A percentile compares a stretch with the other conserved stretches of the same genome.
These are phyloP conservation scores for Moelleriella libera DNA, from an alignment of 2,329 filamentous ascomycete genomes.

Conservation along the genomic window DNA sequence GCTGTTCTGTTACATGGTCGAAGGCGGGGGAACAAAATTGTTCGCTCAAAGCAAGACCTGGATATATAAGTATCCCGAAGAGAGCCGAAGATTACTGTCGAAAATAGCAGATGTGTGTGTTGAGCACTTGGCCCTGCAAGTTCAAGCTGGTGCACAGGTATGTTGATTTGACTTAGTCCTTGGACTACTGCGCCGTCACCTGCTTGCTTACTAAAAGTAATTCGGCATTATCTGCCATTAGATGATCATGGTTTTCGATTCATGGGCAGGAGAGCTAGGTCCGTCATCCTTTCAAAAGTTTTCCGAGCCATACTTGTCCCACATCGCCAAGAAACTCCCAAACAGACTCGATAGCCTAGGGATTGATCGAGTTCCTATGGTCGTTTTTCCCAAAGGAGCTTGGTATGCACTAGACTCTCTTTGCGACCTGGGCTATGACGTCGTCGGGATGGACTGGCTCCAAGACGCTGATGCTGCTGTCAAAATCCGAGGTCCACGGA, in stretches of 20 bases:
- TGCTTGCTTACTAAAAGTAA: not conserved
- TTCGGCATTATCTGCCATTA: slow-evolving; percentile 14
- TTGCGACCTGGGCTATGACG: slow-evolving; percentile 81
- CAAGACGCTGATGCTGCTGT: slow-evolving; percentile 78
- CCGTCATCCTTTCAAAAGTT: slow-evolving; percentile 74
- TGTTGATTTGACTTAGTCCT: slow-evolving; percentile 3
- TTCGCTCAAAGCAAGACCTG: slow-evolving; percentile 92
- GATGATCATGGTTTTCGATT: slow-evolving; percentile 95
- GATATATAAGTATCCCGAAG: slow-evolving; percentile 80
- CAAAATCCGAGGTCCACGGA: slow-evolving; percentile 60
- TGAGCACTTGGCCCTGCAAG: slow-evolving; percentile 84
- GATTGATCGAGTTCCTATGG: slow-evolving; percentile 80
- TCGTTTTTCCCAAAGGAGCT: slow-evolving; percentile 93
- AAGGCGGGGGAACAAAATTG: slow-evolving; percentile 89
- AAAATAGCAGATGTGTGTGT: slow-evolving; percentile 94
- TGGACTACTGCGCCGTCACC: too few species aligned
- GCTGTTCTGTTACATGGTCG: slow-evolving; percentile 96
- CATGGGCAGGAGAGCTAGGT: slow-evolving; percentile 90
- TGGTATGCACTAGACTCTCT: slow-evolving; percentile 87
- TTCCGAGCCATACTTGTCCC: slow-evolving; percentile 70
- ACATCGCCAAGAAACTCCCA: slow-evolving; percentile 74
- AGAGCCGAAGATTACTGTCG: slow-evolving; percentile 66
- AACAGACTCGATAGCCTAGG: slow-evolving; percentile 58
- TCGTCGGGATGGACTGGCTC: slow-evolving; percentile 90
- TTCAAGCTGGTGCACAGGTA: slow-evolving; percentile 83